phyloP scores from a whole-genome alignment of 768 basidiomycete genomes.

The Boletus tomentosulus region DNA sequence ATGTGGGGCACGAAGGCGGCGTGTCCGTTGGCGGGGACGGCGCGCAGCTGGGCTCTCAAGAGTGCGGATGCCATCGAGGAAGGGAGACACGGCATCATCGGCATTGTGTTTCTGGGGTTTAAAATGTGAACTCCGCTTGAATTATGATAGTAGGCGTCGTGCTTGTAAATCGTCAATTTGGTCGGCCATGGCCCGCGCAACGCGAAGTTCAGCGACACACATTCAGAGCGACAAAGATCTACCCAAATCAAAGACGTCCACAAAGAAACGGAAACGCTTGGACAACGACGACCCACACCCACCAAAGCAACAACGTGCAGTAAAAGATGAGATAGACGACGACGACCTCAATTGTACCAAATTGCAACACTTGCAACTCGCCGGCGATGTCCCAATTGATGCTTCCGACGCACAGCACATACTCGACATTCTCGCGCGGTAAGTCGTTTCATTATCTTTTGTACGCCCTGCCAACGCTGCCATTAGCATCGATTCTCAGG shows the following conservation, averaged over 20 bases:
- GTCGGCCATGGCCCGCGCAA: constrained; percentile 66
- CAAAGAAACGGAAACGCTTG: constrained; percentile 69
- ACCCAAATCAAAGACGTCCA: constrained; percentile 26
- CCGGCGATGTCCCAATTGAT: constrained; percentile 47
- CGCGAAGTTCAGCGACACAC: constrained; percentile 53
- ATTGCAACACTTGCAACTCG: constrained; percentile 30
- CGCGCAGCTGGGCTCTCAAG: constrained; percentile 46
- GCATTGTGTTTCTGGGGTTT: constrained; percentile 23
- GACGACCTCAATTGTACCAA: constrained; percentile 16
- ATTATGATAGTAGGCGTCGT: constrained; percentile 15
- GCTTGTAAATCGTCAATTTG: constrained; percentile 26
- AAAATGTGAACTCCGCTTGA: constrained; percentile 19
- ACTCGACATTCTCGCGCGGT: constrained; percentile 59
- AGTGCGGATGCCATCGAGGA: constrained; percentile 38
- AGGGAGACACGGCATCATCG: neutral
- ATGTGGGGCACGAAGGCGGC: constrained; percentile 68
- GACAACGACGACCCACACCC: constrained; percentile 47
- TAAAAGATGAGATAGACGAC: constrained; percentile 33
- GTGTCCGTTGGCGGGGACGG: constrained; percentile 72
- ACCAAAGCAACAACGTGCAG: constrained; percentile 43
- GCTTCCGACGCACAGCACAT: constrained; percentile 47
- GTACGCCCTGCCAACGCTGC: neutral
- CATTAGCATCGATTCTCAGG: constrained; percentile 64
- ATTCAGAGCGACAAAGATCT: constrained; percentile 34
- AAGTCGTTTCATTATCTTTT: constrained; percentile 12